phyloP scores from a whole-genome alignment of 768 basidiomycete species.

The Serendipita sp. region DNA sequence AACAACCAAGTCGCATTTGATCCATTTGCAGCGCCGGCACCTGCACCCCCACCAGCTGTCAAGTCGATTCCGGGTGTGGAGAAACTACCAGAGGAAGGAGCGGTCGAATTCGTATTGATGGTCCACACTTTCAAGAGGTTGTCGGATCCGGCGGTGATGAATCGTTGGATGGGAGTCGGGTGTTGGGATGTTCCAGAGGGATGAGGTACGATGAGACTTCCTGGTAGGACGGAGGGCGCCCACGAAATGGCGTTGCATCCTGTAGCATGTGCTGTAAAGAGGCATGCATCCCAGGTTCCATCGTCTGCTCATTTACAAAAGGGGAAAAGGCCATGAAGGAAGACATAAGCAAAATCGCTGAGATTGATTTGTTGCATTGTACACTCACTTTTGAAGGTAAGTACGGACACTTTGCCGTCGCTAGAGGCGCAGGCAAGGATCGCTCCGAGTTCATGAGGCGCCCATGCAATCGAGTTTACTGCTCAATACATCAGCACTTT shows the following conservation, averaged over 20 bases:
- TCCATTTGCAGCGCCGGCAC: background rate
- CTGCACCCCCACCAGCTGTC: background rate
- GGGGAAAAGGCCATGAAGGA: background rate
- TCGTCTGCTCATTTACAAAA: conserved; percentile 42
- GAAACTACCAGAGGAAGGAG: conserved; percentile 6
- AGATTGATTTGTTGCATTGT: background rate
- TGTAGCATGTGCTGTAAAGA: conserved; percentile 90
- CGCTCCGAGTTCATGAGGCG: conserved; percentile 94
- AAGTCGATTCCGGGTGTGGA: background rate
- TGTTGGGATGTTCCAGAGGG: conserved; percentile 11
- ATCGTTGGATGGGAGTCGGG: conserved; percentile 62
- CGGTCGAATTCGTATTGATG: conserved; percentile 25
- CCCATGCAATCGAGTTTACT: conserved; percentile 99
- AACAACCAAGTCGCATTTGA: conserved; percentile 47
- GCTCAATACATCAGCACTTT: background rate
- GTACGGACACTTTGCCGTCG: conserved; percentile 90
- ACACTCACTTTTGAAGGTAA: conserved; percentile 83
- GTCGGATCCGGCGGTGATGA: conserved; percentile 92
- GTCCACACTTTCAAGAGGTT: conserved; percentile 91
- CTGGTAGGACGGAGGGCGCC: conserved; percentile 83
- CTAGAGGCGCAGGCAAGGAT: conserved; percentile 94
- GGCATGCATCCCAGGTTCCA: conserved; percentile 88
- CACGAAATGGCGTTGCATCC: conserved; percentile 96
- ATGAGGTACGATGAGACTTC: conserved; percentile 56
- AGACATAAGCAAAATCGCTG: background rate